Evolutionary conservation across 2,329 filamentous ascomycete genomes (phyloP).

Genomic region (Ilyonectria mors-panacis): DNA sequence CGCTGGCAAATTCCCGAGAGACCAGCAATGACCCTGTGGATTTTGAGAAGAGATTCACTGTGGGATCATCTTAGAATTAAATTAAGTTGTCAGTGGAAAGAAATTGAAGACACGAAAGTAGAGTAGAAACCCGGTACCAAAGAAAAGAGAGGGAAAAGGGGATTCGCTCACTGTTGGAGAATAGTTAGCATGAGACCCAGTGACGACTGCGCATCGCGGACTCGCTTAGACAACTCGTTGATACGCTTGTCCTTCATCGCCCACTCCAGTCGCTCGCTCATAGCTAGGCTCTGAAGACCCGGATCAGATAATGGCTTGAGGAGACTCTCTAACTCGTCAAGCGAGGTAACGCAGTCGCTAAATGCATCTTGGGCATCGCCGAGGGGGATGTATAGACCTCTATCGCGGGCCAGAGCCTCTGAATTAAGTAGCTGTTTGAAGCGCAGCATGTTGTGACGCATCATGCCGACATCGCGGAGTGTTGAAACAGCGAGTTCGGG

Average conservation of each 20-base stretch:
- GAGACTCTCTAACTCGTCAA: constrained; percentile 8
- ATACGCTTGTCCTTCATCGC: constrained; percentile 15
- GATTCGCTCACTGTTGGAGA: constrained; percentile 9
- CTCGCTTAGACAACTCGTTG: constrained; percentile 3
- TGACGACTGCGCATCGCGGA: constrained; percentile 17
- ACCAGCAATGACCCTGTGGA: constrained; percentile 8
- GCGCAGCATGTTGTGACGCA: constrained; percentile 15
- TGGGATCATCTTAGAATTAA: not conserved
- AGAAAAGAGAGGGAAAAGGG: not conserved
- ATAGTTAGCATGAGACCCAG: constrained; percentile 11
- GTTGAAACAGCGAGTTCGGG: constrained; percentile 11
- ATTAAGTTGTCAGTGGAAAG: not conserved
- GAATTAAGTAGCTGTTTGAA: constrained; percentile 12
- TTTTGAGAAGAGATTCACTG: constrained; percentile 13
- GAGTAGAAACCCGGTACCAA: not conserved
- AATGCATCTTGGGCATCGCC: constrained; percentile 13
- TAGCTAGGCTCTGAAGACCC: not conserved
- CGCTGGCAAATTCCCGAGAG: constrained; percentile 9
- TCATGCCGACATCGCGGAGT: constrained; percentile 14
- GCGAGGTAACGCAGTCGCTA: constrained; percentile 12
- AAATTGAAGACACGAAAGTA: not conserved
- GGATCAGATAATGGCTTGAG: constrained; percentile 4
- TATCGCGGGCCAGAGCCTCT: not conserved
- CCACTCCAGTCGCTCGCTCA: constrained; percentile 14
- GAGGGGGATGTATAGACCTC: constrained; percentile 6